Base-by-base conservation (phyloP, 352 stramenopile species). In the Globisporangium okanoganense region DNA sequence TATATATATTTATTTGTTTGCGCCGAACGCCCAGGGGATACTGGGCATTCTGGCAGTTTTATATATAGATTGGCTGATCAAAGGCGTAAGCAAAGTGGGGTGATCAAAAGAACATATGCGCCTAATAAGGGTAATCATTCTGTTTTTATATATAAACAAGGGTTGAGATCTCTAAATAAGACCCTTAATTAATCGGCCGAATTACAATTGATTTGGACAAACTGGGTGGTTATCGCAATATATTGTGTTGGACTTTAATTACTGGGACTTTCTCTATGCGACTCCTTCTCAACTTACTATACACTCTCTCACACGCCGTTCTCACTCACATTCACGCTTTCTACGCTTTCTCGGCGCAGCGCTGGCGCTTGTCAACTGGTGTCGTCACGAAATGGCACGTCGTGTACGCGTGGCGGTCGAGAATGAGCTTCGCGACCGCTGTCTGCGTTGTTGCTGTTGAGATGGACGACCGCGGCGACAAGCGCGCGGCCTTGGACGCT, bases 371-470 rank as follows among this genome's bases (percentile, higher is more conserved):
- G 36, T 75, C 71, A 18, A 82, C 65, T 3, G 61, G 59, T 29
- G 69, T 69, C 4, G 47, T 70, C 29, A 87, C 69, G 29, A 81
- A 75, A 14, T 69, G 72, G 44, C 73, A 88, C 24, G 70, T 78
- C 47, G 75, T 73, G 60, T 77, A 78, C 18, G 77, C 63, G 56
- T 91, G 79, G 54, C 82, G 72, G 43, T 89, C 79, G 38, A 91
- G 67, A 18, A 88, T 58, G 50, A 82, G 62, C 56, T 88, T 81
- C 7, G 79, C 82, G 24, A 88, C 67, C 10, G 61, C 20, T 58
- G 48, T 4, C 61, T 62, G 38, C 52, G 54, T 8, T 27, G 50
- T 27, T 25, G 53, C 29, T 40, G 38, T 48, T 20, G 56, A 29
- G 5, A 25, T 20, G 59, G 61, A 9, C 45, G 59, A 35, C 5